Percentiles rank a stretch among this genome's conserved stretches.
These are phyloP conservation scores for Camptophora hylomeconis DNA, from an alignment of 2,329 filamentous ascomycete species.

Conservation along the genomic window DNA sequence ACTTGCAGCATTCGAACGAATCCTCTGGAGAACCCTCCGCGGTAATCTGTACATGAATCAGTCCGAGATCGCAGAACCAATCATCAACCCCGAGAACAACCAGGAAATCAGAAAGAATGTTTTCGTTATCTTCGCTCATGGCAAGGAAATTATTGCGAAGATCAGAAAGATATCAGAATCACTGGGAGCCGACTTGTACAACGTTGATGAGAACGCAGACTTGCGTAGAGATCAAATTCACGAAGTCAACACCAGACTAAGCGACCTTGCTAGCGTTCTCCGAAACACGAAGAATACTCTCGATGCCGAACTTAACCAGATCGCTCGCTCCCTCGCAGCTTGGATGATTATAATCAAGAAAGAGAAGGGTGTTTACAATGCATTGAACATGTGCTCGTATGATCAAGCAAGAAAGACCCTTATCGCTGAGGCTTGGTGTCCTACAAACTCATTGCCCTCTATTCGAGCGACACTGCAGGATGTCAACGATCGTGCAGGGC, in stretches of 20 bases:
- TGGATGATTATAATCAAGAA: conserved; percentile 98
- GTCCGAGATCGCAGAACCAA: conserved; percentile 87
- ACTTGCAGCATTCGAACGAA: conserved; percentile 90
- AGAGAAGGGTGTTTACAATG: conserved; percentile 95
- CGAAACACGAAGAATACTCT: conserved; percentile 91
- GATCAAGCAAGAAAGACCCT: conserved; percentile 90
- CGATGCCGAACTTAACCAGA: conserved; percentile 83
- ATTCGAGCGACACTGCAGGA: conserved; percentile 92
- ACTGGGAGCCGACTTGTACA: conserved; percentile 88
- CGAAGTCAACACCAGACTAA: conserved; percentile 86
- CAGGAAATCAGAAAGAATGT: conserved; percentile 93
- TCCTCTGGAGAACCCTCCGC: conserved; percentile 90
- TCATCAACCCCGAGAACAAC: conserved; percentile 84
- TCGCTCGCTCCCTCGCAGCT: conserved; percentile 78
- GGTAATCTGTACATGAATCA: conserved; percentile 99
- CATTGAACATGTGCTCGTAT: conserved; percentile 91
- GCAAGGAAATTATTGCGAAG: conserved; percentile 96
- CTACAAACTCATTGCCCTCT: conserved; percentile 73
- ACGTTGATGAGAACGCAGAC: conserved; percentile 94
- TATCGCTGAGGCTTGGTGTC: conserved; percentile 96
- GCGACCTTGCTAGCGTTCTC: conserved; percentile 83
- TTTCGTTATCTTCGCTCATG: conserved; percentile 97
- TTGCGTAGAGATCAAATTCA: conserved; percentile 90
- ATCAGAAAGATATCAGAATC: conserved; percentile 98
- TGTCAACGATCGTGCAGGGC: conserved; percentile 86